Evolutionary conservation across 257 asterid genomes (phyloP), one percentile per base, ranked within the genome.

Genomic region (Datura wrightii): DNA sequence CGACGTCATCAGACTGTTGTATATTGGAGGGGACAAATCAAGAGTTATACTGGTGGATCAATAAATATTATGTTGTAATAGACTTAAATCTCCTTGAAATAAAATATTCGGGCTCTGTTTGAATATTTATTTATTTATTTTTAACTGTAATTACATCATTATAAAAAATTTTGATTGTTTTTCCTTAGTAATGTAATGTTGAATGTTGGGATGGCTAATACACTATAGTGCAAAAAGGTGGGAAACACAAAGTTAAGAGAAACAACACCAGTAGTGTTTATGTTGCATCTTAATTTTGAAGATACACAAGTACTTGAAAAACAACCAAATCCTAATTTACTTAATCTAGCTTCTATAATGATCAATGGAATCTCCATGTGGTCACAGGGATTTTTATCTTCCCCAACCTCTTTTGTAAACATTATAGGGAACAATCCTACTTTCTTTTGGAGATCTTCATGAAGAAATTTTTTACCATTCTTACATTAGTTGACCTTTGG

Each of bases 291-390:
- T 58, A 18, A 58, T 18, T 58, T 58, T 58, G 24, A 3, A 4
- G 14, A 60, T 9, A 24, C 15, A 60, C 4, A 19, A 18, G 31
- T 59, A 59, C 36, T 2, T 59, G 8, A 62, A 39, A 62, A 16
- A 24, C 69, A 62, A 62, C 36, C 10, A 62, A 60, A 24, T 24
- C 69, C 3, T 24, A 62, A 60, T 0, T 19, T 1, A 60, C 2
- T 1, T 19, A 19, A 60, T 60, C 10, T 65, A 65, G 44, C 72
- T 34, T 65, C 44, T 48, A 31, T 15, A 48, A 24, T 74, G 10
- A 74, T 65, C 44, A 50, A 19, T 48, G 13, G 80, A 72, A 72
- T 24, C 81, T 74, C 53, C 80, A 72, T 44, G 80, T 48, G 60
- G 44, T 74, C 81, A 8, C 31, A 6, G 37, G 24, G 6, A 0